phyloP scores from a whole-genome alignment of 441 rosid species.

The Syzygium malaccense region DNA sequence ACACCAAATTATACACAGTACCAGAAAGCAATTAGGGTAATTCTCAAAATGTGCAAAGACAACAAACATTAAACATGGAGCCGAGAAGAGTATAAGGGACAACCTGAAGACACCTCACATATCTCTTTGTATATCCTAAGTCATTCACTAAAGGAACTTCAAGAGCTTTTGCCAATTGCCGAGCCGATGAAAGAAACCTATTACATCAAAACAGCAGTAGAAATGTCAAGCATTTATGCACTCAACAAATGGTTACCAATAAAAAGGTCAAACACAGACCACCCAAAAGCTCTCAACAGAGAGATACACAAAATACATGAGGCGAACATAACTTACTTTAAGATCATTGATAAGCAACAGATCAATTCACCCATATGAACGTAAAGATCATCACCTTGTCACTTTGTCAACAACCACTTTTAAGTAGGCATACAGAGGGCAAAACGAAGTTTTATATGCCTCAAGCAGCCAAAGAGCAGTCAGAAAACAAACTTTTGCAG shows the following conservation, averaged over 20 bases:
- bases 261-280: neutral
- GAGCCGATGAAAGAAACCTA: conserved; percentile 38
- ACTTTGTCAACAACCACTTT: neutral
- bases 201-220: neutral
- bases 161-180: conserved; percentile 37
- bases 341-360: neutral
- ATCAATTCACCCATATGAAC: neutral
- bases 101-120: conserved; percentile 40
- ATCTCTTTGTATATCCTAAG: conserved; percentile 38
- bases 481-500: neutral
- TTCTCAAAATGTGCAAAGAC: neutral
- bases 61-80: neutral
- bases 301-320: neutral
- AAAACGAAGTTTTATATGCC: neutral
- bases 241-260: neutral
- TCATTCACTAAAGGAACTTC: conserved; percentile 40
- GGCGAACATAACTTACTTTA: neutral
- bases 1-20: neutral
- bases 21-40: neutral
- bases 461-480: neutral
- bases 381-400: neutral
- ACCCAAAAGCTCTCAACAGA: neutral
- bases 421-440: neutral
- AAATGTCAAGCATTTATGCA: neutral
- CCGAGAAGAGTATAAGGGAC: neutral